These are phyloP conservation scores for Jamesozyma hellenica DNA, from an alignment of 805 yeast species.

Conservation along the genomic window DNA sequence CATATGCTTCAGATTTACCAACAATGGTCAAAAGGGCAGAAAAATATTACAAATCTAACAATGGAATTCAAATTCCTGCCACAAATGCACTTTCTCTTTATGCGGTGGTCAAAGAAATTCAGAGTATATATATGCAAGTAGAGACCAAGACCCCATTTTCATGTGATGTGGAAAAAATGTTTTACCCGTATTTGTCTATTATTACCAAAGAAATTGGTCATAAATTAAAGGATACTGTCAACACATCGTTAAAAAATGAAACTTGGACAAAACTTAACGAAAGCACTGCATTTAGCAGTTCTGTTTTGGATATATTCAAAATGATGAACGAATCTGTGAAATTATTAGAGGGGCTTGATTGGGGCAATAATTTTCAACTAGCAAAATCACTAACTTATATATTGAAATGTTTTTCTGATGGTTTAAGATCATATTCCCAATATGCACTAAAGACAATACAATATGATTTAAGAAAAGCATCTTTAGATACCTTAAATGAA, in stretches of 20 bases:
- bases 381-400: constrained; percentile 53
- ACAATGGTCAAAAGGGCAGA: constrained; percentile 42
- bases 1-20: constrained; percentile 45
- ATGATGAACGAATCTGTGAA: constrained; percentile 48
- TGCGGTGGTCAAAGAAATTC: constrained; percentile 40
- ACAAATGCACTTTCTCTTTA: constrained; percentile 53
- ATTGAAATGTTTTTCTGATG: constrained; percentile 53
- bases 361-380: constrained; percentile 56
- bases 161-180: constrained; percentile 47
- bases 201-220: constrained; percentile 34
- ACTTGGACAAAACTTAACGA: constrained; percentile 43
- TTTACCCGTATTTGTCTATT: constrained; percentile 37
- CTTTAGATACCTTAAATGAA: not conserved
- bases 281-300: constrained; percentile 40
- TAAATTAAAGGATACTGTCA: constrained; percentile 1
- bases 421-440: constrained; percentile 43
- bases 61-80: constrained; percentile 33
- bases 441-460: constrained; percentile 30
- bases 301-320: constrained; percentile 58
- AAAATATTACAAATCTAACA: constrained; percentile 22
- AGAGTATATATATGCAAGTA: constrained; percentile 43
- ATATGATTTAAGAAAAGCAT: constrained; percentile 29
- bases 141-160: constrained; percentile 34
- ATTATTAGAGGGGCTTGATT: constrained; percentile 49
- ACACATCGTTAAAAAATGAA: constrained; percentile 39